Base-by-base conservation (phyloP, 129 eudicot species). In the Sambucus nigra region DNA sequence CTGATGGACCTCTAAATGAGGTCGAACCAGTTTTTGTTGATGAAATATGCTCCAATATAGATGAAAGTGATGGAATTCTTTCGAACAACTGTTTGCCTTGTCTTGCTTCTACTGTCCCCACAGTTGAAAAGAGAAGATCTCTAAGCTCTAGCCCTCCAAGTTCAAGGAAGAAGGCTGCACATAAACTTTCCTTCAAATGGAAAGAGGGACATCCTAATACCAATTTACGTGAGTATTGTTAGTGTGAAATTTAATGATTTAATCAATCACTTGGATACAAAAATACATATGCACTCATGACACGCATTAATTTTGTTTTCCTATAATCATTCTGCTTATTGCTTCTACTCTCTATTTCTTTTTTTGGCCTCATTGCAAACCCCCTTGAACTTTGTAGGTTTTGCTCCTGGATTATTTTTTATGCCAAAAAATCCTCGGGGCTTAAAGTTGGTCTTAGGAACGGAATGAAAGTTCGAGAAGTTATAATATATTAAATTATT, bases 31-130 rank as follows among this genome's bases (percentile, higher is more conserved):
- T 41, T 64, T 7, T n/a, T 11, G 41, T 29, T 14, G 55, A 49
- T 31, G 56, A 32, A 32, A 45, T 55, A 8, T 29, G 41, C 13
- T 52, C 46, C 32, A 57, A 60, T 41, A 32, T 31, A 32, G 78
- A 68, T 33, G 81, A 57, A 47, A 67, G 56, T 32, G 67, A 75
- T 57, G 73, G 79, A 17, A 54, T 63, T 42, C 40, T 56, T 31
- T 61, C 73, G 4, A 80, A 71, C 55, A 48, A 67, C 13, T 57
- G 73, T 18, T 62, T 75, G 69, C 82, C 88, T 56, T 80, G 88
- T 68, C 68, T 62, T 46, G 75, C 74, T 35, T 64, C 71, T 67
- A 63, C 65, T 48, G 64, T 53, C 50, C 56, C 69, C 12, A 61
- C 70, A 8, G 72, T 51, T 18, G 75, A 64, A 15, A 73, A 67